Percentiles rank a stretch among this genome's conserved stretches.
Evolutionary conservation across 1,139 yeast species (phyloP).

Genomic region (Lodderomyces metapsilosis): DNA sequence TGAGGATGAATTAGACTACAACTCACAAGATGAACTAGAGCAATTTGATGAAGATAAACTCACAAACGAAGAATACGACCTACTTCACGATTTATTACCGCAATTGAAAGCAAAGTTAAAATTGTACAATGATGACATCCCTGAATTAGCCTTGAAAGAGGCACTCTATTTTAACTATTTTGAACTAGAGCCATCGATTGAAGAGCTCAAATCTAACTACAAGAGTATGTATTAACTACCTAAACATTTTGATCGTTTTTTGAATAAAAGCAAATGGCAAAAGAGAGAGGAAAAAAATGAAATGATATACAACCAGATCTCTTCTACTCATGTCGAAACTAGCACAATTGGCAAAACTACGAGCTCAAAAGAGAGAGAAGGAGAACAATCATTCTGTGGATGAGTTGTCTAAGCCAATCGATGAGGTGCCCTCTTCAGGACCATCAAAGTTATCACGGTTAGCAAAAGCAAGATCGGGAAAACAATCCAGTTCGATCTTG

Average conservation of each 20-base stretch:
- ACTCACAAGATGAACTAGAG: constrained; percentile 16
- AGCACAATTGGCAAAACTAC: constrained; percentile 21
- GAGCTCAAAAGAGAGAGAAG: constrained; percentile 15
- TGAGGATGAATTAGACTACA: constrained; percentile 16
- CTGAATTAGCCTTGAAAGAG: constrained; percentile 56
- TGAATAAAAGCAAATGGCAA: too few species aligned
- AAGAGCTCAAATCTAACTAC: constrained; percentile 48
- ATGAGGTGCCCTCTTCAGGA: constrained; percentile 12
- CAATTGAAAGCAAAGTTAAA: constrained; percentile 31
- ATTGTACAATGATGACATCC: constrained; percentile 43
- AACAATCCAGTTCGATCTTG: constrained; percentile 23
- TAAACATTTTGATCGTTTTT: too few species aligned
- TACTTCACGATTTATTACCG: constrained; percentile 44
- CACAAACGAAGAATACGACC: constrained; percentile 36
- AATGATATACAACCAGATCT: not conserved
- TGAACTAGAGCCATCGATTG: constrained; percentile 52
- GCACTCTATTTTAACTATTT: constrained; percentile 61
- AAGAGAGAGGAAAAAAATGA: not conserved
- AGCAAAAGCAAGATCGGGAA: constrained; percentile 41
- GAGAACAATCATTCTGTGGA: constrained; percentile 2
- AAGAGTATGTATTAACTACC: constrained; percentile 39
- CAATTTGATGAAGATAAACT: constrained; percentile 22
- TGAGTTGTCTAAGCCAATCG: not conserved
- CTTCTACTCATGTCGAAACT: constrained; percentile 17
- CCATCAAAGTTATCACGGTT: constrained; percentile 49